Conservation (phyloP, 2,329 filamentous ascomycete species). For the Coccinonectria pachysandricola region DNA sequence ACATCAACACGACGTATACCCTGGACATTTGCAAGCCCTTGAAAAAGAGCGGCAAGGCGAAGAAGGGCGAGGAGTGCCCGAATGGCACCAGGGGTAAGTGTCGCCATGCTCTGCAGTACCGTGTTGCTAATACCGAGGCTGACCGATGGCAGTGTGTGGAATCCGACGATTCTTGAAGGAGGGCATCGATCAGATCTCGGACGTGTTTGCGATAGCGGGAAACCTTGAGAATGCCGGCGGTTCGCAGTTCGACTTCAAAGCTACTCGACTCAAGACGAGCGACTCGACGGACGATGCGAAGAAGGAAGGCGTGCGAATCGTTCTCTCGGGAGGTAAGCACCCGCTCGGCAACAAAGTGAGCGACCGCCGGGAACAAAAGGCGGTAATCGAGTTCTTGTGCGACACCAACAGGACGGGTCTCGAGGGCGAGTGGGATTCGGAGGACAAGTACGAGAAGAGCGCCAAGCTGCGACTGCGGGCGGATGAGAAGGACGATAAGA, state of each 20-base stretch:
- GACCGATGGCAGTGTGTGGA: slow-evolving; percentile 53
- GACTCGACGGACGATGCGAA: slow-evolving; percentile 53
- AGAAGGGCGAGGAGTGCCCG: slow-evolving; percentile 52
- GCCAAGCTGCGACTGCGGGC: slow-evolving; percentile 19
- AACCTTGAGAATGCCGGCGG: slow-evolving; percentile 51
- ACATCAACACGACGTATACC: slow-evolving; percentile 67
- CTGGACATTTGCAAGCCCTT: slow-evolving; percentile 65
- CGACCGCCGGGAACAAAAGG: slow-evolving; percentile 53
- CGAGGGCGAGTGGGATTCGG: slow-evolving; percentile 55
- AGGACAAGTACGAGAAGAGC: slow-evolving; percentile 41
- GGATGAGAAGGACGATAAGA: slow-evolving; percentile 23
- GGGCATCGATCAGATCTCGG: slow-evolving; percentile 37
- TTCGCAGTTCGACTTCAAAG: slow-evolving; percentile 51
- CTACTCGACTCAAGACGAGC: slow-evolving; percentile 54
- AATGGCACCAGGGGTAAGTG: slow-evolving; percentile 55
- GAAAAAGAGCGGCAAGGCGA: slow-evolving; percentile 46
- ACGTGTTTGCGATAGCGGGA: slow-evolving; percentile 66
- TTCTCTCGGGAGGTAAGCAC: slow-evolving; percentile 52
- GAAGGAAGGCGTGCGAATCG: slow-evolving; percentile 62
- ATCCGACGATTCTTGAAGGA: slow-evolving; percentile 50
- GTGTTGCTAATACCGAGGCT: slow-evolving; percentile 1
- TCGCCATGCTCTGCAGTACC: too few relatives aligned
- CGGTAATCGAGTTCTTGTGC: slow-evolving; percentile 79
- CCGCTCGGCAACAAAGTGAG: slow-evolving; percentile 35
- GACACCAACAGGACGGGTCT: slow-evolving; percentile 61